phyloP scores from a whole-genome alignment of 2,329 filamentous ascomycete species.

The Fusarium graminum region DNA sequence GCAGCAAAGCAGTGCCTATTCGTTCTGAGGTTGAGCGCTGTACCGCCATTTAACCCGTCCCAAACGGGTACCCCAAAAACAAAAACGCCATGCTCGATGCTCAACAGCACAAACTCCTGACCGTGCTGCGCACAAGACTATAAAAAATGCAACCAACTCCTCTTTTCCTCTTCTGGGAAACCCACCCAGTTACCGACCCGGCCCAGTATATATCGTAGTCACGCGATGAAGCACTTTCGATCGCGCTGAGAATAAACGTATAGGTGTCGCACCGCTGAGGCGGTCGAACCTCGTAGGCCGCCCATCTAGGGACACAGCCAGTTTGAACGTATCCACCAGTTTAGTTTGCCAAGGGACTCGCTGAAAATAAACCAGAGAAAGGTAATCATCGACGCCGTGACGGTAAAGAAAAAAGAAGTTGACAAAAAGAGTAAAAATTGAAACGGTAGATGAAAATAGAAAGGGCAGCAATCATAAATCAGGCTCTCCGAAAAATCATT shows the following conservation, averaged over 20 bases:
- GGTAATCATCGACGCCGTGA: conserved; percentile 40
- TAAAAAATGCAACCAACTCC: conserved; percentile 40
- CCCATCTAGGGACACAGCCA: conserved; percentile 36
- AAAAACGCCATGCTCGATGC: conserved; percentile 42
- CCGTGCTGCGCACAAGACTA: conserved; percentile 37
- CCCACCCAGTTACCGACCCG: conserved; percentile 33
- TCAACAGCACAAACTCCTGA: conserved; percentile 30
- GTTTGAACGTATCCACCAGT: conserved; percentile 44
- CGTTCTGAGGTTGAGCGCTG: conserved; percentile 20
- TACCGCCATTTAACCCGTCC: conserved; percentile 17
- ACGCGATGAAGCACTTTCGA: conserved; percentile 51
- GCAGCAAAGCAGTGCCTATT: conserved; percentile 12
- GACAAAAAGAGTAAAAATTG: conserved; percentile 14
- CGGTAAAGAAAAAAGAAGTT: conserved; percentile 38
- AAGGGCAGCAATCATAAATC: conserved; percentile 37
- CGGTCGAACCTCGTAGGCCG: conserved; percentile 33
- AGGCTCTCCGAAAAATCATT: conserved; percentile 43
- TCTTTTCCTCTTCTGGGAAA: conserved; percentile 42
- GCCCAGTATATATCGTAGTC: conserved; percentile 45
- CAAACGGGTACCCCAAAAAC: conserved; percentile 15
- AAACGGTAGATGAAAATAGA: not conserved
- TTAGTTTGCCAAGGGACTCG: conserved; percentile 42
- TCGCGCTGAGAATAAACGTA: conserved; percentile 49
- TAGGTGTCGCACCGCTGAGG: conserved; percentile 37
- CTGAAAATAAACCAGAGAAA: conserved; percentile 40